Evolutionary conservation across 768 basidiomycete genomes (phyloP), one percentile per base, ranked within the genome.

Genomic region (Leucosporidium scottii): DNA sequence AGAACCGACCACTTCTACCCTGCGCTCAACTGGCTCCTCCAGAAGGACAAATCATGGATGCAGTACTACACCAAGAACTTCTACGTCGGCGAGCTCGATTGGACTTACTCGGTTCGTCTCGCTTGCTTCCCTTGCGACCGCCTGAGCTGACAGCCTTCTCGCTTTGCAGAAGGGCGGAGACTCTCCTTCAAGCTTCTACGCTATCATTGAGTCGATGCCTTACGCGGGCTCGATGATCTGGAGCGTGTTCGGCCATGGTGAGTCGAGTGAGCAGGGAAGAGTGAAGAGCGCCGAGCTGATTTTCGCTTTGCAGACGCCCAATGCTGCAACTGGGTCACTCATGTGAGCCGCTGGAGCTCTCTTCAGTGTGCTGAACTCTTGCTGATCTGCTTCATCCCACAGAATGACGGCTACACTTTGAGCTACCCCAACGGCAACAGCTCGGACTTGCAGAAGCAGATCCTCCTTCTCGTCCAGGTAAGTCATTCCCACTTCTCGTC

Each of bases 41-140:
- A 54, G 28, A 74, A 71, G 61, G 73, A 72, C 49, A n/a, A 36
- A 1, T 55, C 30, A 1, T 68, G 62, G 59, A 63, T 72, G 59
- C 28, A 53, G 12, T n/a, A 50, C 6, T 63, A 74, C 66, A 70
- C 68, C 30, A 74, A 74, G 36, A 68, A 68, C 30, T 78, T 76
- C 66, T 69, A 69, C 61, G 74, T 75, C 39, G 77, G 77, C 34
- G 77, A 77, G 61, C 72, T 69, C 50, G 77, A 78, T 60, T 77
- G 77, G 76, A 74, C 71, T 0, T 66, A 67, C 21, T 34, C 25
- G 48, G 68, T 59, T 18, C 47, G 68, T 69, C 27, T 28, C 18
- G 36, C 15, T n/a, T 20, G 30, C 1, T 15, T 54, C 20, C 31
- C 30, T 17, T 21, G 0, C 8, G 31, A 1, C 1, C 15, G 4